phyloP scores from a whole-genome alignment of 352 stramenopile species.

The Halophytophthora batemanensis region DNA sequence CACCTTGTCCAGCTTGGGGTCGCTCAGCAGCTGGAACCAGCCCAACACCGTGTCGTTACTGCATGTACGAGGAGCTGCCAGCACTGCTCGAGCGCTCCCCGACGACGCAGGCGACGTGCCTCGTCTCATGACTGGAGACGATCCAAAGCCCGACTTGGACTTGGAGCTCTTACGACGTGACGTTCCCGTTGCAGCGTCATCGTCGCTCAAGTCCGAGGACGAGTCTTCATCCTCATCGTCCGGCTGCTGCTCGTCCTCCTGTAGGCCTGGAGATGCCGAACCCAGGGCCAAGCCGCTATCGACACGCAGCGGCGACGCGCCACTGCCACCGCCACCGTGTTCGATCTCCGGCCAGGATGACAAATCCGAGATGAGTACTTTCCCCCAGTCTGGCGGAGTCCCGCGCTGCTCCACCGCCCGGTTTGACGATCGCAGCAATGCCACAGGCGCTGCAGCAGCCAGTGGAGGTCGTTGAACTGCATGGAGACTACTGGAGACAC shows the following conservation, averaged over 20 bases:
- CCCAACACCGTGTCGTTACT: conserved; percentile 59
- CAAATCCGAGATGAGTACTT: conserved; percentile 51
- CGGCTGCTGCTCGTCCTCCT: conserved; percentile 16
- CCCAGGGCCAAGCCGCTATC: conserved; percentile 17
- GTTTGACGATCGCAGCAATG: conserved; percentile 25
- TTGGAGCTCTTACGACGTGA: too few species aligned
- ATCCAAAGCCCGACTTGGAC: too few species aligned
- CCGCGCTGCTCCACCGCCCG: conserved; percentile 44
- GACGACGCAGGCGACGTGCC: conserved; percentile 7
- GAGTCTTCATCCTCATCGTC: conserved; percentile 27
- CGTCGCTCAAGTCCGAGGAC: conserved; percentile 42
- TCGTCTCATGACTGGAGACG: conserved; percentile 1
- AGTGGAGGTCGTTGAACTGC: conserved; percentile 8
- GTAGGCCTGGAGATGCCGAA: conserved; percentile 9
- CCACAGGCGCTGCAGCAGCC: conserved; percentile 11
- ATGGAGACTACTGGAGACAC: conserved; percentile 24
- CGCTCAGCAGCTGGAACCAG: conserved; percentile 43
- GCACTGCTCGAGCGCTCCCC: conserved; percentile 4
- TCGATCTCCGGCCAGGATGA: conserved; percentile 48
- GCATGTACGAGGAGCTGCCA: conserved; percentile 45
- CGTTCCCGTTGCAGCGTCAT: conserved; percentile 17
- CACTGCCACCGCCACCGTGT: conserved; percentile 5
- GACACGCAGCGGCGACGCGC: conserved; percentile 14
- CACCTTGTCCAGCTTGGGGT: conserved; percentile 53
- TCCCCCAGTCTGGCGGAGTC: conserved; percentile 50